phyloP scores from a whole-genome alignment of 495 filamentous ascomycete genomes.

The Neurospora sp. region DNA sequence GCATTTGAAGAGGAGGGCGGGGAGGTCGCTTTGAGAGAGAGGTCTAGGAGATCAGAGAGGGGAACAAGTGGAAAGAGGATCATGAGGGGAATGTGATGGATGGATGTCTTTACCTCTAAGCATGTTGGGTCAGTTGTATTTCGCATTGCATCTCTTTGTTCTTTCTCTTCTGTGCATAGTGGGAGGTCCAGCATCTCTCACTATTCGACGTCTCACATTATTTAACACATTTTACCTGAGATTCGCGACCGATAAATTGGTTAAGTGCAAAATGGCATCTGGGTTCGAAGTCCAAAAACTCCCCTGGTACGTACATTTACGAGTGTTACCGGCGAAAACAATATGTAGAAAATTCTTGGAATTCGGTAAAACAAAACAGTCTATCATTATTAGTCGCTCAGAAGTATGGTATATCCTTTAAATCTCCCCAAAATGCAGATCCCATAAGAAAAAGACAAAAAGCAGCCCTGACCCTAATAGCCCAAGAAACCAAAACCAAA shows the following conservation, averaged over 20 bases:
- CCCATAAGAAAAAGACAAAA: too few species aligned
- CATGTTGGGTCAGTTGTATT: neutral
- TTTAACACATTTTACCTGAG: neutral
- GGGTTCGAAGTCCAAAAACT: too few species aligned
- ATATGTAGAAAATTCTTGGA: neutral
- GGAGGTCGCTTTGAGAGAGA: neutral
- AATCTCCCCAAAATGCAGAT: neutral
- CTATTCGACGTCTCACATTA: neutral
- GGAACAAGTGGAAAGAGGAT: too few species aligned
- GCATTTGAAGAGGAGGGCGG: neutral
- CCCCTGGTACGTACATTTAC: neutral
- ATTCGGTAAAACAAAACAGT: neutral
- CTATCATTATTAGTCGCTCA: neutral
- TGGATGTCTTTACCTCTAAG: neutral
- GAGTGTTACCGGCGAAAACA: rapidly evolving
- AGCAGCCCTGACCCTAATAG: neutral
- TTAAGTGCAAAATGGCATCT: neutral
- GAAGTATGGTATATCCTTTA: neutral
- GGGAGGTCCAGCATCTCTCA: neutral
- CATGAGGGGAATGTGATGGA: too few species aligned
- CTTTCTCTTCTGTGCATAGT: neutral
- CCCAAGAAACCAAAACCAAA: neutral
- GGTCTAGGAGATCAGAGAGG: too few species aligned
- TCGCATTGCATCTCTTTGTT: neutral
- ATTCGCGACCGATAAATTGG: neutral